phyloP scores from a whole-genome alignment of 805 yeast genomes.

The Candida maltosa region DNA sequence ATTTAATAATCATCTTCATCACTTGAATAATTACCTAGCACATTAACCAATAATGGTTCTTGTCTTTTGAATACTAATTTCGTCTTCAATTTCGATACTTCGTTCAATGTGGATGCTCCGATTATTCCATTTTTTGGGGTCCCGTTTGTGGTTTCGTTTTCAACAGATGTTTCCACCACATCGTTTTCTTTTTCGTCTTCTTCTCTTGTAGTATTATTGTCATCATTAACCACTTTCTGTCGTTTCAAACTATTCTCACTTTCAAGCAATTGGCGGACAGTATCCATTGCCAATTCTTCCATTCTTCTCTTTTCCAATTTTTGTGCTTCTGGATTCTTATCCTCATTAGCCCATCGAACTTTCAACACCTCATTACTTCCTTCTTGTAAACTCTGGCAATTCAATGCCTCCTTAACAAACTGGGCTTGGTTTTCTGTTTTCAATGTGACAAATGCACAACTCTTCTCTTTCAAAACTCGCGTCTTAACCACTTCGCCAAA shows the following conservation, averaged over 20 bases:
- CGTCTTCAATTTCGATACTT: conserved; percentile 12
- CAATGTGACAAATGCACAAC: conserved; percentile 78
- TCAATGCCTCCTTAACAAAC: conserved; percentile 94
- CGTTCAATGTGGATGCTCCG: conserved; percentile 10
- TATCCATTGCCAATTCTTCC: conserved; percentile 51
- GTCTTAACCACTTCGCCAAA: conserved; percentile 75
- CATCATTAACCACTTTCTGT: conserved; percentile 1
- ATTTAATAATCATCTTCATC: conserved; percentile 21
- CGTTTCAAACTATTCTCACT: conserved; percentile 4
- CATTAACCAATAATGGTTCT: conserved; percentile 8
- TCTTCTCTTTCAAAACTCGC: conserved; percentile 55
- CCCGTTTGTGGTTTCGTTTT: conserved; percentile 1
- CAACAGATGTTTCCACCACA: conserved; percentile 10
- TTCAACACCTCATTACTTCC: conserved; percentile 63
- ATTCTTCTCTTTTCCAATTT: conserved; percentile 44
- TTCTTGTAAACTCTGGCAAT: conserved; percentile 58
- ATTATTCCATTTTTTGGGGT: conserved; percentile 8
- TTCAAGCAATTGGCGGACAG: conserved; percentile 44
- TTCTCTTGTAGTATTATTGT: conserved; percentile 8
- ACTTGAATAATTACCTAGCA: conserved; percentile 26
- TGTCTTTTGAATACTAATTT: conserved; percentile 7
- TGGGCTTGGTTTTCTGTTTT: conserved; percentile 74
- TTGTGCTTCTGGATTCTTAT: conserved; percentile 71
- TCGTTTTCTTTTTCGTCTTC: conserved; percentile 15
- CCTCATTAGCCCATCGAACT: conserved; percentile 87